Evolutionary conservation across 257 asterid species (phyloP), one percentile per base, ranked within the genome.

Genomic region (Striga asiatica): DNA sequence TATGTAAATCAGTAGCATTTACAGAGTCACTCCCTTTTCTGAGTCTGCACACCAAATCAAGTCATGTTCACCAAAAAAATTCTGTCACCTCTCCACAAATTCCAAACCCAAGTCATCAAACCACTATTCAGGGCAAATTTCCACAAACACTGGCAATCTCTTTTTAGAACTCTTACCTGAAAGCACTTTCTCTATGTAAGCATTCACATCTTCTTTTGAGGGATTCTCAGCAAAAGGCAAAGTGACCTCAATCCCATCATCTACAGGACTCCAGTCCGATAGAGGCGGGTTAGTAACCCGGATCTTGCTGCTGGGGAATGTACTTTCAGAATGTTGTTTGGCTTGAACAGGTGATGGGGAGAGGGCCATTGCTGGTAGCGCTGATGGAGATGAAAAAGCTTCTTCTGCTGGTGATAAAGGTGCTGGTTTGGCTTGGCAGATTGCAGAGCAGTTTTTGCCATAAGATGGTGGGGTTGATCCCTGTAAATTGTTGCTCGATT

Each of bases 181-280:
- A 35, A 83, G 94, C 64, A 74, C 64, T 22, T 54, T 25, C 57
- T 55, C 56, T 27, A 87, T 69, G 8, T 70, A 64, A 49, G 73
- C 80, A 72, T 66, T 27, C 27, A 81, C 74, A 24, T 73, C 86
- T 51, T 75, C 76, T 46, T 46, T 66, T 6, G 84, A 43, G 58
- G 68, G 57, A 54, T 52, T 50, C 31, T 42, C 22, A 53, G 54
- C 64, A 37, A 6, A 28, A 28, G 85, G 83, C 64, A 76, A 50
- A 8, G 48, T n/a, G 51, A 67, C 68, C 64, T 68, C 56, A 66
- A 87, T 81, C 58, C 72, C 78, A 73, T 86, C 92, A 71, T 71
- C 77, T 68, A 37, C 51, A 43, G 96, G 93, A 57, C 50, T 74
- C 96, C 94, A 87, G 23, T 81, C 68, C 35, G 68, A 54, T 50